These are phyloP conservation scores for Penicillium fuscoglaucum DNA, from an alignment of 2,329 filamentous ascomycete species.

Conservation along the genomic window DNA sequence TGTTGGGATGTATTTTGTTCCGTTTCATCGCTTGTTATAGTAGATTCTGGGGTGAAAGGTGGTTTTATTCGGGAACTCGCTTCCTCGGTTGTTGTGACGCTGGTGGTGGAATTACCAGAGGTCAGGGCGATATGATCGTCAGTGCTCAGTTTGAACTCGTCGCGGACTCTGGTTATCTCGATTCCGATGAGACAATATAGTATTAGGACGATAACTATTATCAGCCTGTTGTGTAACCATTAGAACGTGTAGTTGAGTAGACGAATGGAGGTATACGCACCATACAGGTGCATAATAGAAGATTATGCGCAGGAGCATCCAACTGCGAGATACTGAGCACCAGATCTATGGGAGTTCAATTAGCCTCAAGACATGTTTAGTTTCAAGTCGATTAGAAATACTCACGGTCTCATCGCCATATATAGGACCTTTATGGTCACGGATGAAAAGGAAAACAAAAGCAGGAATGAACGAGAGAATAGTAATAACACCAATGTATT, in stretches of 20 bases:
- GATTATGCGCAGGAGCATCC: conserved; percentile 39
- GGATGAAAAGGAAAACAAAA: conserved; percentile 37
- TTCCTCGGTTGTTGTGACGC: conserved; percentile 15
- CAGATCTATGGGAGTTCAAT: conserved; percentile 30
- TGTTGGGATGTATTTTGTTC: conserved; percentile 4
- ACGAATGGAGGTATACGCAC: conserved; percentile 17
- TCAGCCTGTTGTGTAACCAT: conserved; percentile 24
- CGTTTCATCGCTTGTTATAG: conserved; percentile 10
- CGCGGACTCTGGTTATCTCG: conserved; percentile 35
- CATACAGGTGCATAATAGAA: conserved; percentile 42
- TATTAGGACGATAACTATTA: conserved; percentile 26
- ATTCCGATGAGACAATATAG: conserved; percentile 33
- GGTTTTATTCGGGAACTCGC: conserved; percentile 1
- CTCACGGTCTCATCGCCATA: conserved; percentile 40
- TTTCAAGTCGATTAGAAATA: neutral
- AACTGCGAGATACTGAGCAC: conserved; percentile 41
- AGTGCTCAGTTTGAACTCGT: conserved; percentile 32
- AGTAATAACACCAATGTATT: conserved; percentile 34
- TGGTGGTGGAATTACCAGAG: conserved; percentile 13
- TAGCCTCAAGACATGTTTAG: neutral
- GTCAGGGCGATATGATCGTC: conserved; percentile 33
- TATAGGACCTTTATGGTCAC: conserved; percentile 34
- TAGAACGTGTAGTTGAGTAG: neutral
- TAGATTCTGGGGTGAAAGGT: neutral
- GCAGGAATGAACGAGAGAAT: conserved; percentile 37